Evolutionary conservation across 1,139 yeast genomes (phyloP), one percentile per base, ranked within the genome.

Genomic region (Candida glucosophila): DNA sequence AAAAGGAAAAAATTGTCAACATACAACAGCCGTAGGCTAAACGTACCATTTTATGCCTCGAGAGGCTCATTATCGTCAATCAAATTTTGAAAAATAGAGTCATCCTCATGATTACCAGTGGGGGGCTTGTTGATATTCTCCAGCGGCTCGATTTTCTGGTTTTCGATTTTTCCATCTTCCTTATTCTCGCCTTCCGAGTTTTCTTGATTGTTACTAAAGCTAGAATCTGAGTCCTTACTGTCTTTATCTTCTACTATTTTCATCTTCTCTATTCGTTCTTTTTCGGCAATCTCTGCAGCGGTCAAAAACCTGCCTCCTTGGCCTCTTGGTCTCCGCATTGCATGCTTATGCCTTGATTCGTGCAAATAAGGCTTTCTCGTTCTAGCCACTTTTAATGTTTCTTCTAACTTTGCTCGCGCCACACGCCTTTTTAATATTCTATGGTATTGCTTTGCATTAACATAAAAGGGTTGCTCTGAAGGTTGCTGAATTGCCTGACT

Each of bases 241-340:
- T 42, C 47, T 25, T 51, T 43, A 22, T 53, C 55, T 30, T 58
- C 61, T 30, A 56, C 32, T 33, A 63, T 63, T 40, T 58, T 56
- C 41, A 63, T 53, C 37, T 65, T 64, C 29, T 76, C 77, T 33
- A 65, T 53, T 29, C 75, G 55, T 27, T 79, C 92, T 44, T 74
- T 68, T 53, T 86, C 92, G 14, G 93, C 95, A 33, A 90, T 88
- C 48, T 92, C 98, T 4, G 95, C 94, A 5, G 97, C 96, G 1
- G 98, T 90, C 37, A 92, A 58, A 43, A 92, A 92, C 34, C 98
- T 64, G 3, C 99, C 99, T 16, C 98, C 98, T 55, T 90, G 97
- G 15, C 99, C 99, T 43, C 99, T 73, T 10, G 98, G 98, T 52
- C 99, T 73, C 48, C 98, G 71, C 98, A 92, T 90, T 12, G 99